Base-by-base conservation (phyloP, 805 yeast species). In the Ogataea trehalophila region DNA sequence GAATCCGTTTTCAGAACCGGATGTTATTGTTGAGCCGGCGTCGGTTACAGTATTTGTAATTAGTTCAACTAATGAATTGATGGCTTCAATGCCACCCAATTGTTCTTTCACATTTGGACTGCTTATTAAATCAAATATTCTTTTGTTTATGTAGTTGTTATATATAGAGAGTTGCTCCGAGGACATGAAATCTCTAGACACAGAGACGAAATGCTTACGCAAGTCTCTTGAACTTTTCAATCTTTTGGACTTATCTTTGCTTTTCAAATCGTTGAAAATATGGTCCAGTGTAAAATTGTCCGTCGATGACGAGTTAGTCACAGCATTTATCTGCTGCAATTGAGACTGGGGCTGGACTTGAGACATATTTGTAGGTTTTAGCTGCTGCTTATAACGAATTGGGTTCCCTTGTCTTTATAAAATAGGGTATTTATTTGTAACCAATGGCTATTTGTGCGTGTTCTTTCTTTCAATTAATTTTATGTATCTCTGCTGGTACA, bases 41-140 rank as follows among this genome's bases (percentile, higher is more conserved):
- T 26, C 31, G 9, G 31, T 26, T 8, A 59, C 55, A 5, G 80
- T 80, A 17, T 88, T 89, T 9, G 87, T 82, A 53, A 89, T 91
- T 58, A 87, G 82, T 48, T 87, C 94, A 45, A 92, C 87, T 50
- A 92, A 75, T 2, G 94, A 82, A 65, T 88, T 94, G 47, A 92
- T 85, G 13, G 97, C 97, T 20, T 89, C 78, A 33, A 92, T 84
- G 39, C 97, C 98, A 17, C 97, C 98, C 35, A 91, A 73, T 52
- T 87, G 83, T 53, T 86, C 90, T 29, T 75, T 66, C 6, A 82
- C 68, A 54, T 86, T 92, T 8, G 81, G 74, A 5, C 91, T 81
- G 57, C 88, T 89, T 42, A 89, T 80, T 44, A 90, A 73, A 60
- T 87, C 96, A 63, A 89, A 90, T 17, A 94, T 87, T 52, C 85